Evolutionary conservation across 306 rosid species (phyloP).

Genomic region (Quercus mongolica): DNA sequence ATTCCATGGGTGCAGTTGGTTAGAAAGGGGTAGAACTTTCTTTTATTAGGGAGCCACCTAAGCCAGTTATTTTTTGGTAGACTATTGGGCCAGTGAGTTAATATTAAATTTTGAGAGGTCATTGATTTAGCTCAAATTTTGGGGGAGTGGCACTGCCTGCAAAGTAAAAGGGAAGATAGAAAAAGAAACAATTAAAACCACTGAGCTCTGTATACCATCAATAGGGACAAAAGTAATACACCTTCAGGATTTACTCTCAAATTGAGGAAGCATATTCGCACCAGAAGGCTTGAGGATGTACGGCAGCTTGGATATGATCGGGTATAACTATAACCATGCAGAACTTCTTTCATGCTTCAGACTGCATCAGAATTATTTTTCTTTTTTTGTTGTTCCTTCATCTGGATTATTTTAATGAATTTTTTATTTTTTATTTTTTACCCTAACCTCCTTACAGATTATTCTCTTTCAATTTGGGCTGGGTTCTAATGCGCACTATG

Average conservation of each 20-base stretch:
- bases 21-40: no score
- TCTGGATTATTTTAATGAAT: not conserved
- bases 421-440: not conserved
- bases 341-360: not conserved
- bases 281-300: conserved; percentile 95
- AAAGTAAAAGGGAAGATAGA: not conserved
- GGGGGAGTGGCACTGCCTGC: not conserved
- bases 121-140: no score
- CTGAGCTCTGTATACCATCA: not conserved
- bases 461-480: conserved; percentile 91
- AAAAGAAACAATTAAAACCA: not conserved
- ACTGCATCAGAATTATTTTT: not conserved
- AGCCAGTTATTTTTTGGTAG: no score
- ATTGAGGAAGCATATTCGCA: conserved; percentile 88
- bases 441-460: conserved; percentile 50
- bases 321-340: conserved; percentile 32
- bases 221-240: conserved; percentile 87
- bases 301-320: conserved; percentile 98
- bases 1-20: no score
- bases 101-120: no score
- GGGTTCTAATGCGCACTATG: conserved; percentile 83
- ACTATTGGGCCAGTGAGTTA: no score
- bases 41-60: no score
- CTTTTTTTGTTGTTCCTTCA: not conserved
- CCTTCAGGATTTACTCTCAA: conserved; percentile 98